phyloP scores from a whole-genome alignment of 2,329 filamentous ascomycete genomes.

The Penicillium sp. region DNA sequence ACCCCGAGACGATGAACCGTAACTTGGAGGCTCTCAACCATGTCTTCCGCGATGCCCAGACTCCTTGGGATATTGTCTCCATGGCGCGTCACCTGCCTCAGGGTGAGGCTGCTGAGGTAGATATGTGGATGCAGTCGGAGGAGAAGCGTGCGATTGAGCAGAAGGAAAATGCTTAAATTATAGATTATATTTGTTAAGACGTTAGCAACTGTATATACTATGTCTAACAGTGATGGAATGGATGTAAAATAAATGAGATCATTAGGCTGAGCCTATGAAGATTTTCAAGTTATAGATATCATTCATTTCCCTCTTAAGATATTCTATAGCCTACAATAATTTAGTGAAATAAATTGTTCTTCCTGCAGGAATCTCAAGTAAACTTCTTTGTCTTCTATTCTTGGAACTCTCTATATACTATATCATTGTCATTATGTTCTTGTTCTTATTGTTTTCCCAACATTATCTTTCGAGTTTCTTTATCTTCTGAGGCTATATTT shows the following conservation, averaged over 20 bases:
- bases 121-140: conserved; percentile 17
- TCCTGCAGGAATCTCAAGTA: neutral
- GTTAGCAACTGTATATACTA: conserved; percentile 3
- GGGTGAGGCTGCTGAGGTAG: conserved; percentile 22
- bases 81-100: conserved; percentile 24
- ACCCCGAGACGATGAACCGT: conserved; percentile 27
- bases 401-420: neutral
- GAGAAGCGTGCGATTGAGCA: conserved; percentile 20
- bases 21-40: conserved; percentile 25
- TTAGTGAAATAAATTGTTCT: neutral
- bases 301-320: neutral
- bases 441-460: neutral
- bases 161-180: conserved; percentile 15
- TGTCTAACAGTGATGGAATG: conserved; percentile 1
- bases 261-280: neutral
- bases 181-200: neutral
- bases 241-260: neutral
- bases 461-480: neutral
- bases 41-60: conserved; percentile 24
- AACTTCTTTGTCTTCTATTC: neutral
- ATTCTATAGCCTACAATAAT: neutral
- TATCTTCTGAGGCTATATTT: neutral
- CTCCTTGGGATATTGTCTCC: conserved; percentile 24
- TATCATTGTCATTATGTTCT: neutral
- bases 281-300: neutral